Evolutionary conservation across 371 early-diverging fungal species (phyloP), one percentile per base, ranked within the genome.

Genomic region (Cokeromyces recurvatus): DNA sequence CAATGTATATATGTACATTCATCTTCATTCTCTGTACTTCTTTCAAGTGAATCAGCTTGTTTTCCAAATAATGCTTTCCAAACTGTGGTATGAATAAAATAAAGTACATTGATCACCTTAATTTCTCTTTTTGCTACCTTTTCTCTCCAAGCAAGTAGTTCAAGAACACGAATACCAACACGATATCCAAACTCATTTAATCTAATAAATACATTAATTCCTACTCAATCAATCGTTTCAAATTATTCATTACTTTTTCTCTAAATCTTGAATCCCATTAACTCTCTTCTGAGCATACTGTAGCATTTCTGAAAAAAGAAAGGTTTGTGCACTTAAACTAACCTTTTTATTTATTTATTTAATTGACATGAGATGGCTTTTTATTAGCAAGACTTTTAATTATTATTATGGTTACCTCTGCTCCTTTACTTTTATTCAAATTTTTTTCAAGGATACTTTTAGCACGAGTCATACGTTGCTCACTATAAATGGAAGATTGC

Each of bases 51-150:
- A 71, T 97, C 95, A 4, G 96, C 96, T 50, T 81, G 82, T 60
- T 94, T 95, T 39, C 92, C 95, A 77, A 97, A 97, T 53, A 97
- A 62, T 1, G 78, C 64, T 51, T 92, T 91, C 97, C 97, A 97
- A 15, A 97, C 81, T 3, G 84, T 86, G 1, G 90, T 87, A 64
- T 95, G 89, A 51, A 97, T 90, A 58, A 91, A 96, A 41, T 87
- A 85, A 15, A 97, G 78, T 12, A 91, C 81, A 14, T 86, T 84
- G 17, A 95, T 72, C 22, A 95, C 85, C 9, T 87, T 76, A 7
- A 82, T 93, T 55, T 97, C 97, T 23, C 98, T 81, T 50, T 90
- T 90, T 21, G 82, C 78, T 36, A 66, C 83, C 63, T 87, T 88
- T 47, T 95, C 96, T 43, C 97, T 72, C 85, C 84, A 90, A 37